Percentiles rank a stretch among this genome's conserved stretches.
phyloP scores from a whole-genome alignment of 2,329 filamentous ascomycete genomes.

The Arthrobotrys sphaeroides region DNA sequence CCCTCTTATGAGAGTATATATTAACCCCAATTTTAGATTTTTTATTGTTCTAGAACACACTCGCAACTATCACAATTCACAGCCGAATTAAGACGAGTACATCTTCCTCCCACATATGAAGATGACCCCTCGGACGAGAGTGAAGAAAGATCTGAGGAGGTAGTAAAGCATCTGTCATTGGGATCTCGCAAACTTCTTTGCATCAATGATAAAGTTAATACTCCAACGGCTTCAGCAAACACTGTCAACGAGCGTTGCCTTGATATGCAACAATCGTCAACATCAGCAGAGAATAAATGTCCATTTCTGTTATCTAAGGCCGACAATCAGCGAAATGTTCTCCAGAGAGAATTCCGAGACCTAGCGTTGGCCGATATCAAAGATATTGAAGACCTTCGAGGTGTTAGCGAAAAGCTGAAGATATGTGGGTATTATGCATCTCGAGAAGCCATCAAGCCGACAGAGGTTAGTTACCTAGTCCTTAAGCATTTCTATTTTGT shows the following conservation, averaged over 20 bases:
- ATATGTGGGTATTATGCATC: constrained; percentile 98
- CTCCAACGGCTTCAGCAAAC: constrained; percentile 72
- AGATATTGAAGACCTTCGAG: constrained; percentile 90
- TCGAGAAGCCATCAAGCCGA: constrained; percentile 78
- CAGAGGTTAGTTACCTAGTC: constrained; percentile 70
- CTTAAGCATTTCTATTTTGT: not conserved
- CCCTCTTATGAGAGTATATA: too few species aligned
- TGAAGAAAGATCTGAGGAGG: constrained; percentile 64
- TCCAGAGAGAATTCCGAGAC: constrained; percentile 84
- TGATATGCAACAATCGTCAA: constrained; percentile 83
- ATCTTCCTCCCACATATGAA: constrained; percentile 76
- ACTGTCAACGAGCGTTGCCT: constrained; percentile 94
- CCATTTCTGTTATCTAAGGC: constrained; percentile 81
- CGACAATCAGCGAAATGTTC: constrained; percentile 66
- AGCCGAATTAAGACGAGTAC: constrained; percentile 79
- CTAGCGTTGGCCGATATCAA: constrained; percentile 82
- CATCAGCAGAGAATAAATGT: constrained; percentile 72
- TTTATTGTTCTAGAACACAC: constrained; percentile 91
- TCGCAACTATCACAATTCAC: constrained; percentile 91
- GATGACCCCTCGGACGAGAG: constrained; percentile 57
- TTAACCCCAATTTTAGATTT: constrained; percentile 67
- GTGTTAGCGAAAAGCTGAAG: constrained; percentile 78
- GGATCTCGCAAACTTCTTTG: constrained; percentile 88
- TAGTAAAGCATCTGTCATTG: constrained; percentile 80
- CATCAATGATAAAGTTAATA: constrained; percentile 83